Evolutionary conservation across 352 stramenopile species (phyloP), one percentile per base, ranked within the genome.

Genomic region (Globisporangium uncinulatum): DNA sequence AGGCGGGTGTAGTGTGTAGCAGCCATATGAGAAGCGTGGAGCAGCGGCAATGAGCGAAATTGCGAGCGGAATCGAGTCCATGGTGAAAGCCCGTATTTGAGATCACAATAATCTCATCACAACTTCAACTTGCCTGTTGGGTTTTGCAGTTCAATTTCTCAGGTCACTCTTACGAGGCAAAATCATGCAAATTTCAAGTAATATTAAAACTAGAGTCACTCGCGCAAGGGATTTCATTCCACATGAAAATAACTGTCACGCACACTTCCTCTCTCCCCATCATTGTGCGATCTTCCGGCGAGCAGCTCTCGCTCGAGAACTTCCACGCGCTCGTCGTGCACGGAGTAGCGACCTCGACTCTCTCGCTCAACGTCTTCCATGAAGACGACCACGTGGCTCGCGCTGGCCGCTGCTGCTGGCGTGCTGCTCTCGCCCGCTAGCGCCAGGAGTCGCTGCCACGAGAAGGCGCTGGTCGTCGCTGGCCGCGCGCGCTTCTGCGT

Each of bases 401-500:
- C 39, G 31, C 41, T 65, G 6, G 19, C 31, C 13, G 37, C 31
- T 31, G 43, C 29, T 36, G 39, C n/a, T 15, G 34, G 19, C 36
- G 36, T 36, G 13, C 15, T n/a, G 29, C 41, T n/a, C 14, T 15
- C 21, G 9, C 20, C 31, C 8, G 29, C 24, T 1, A 24, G 4
- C 17, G 44, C 24, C 34, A 36, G 31, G 41, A 39, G 59, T 36
- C 54, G 24, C 17, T 69, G 62, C 47, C 57, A 65, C 45, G 32
- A 51, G 21, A 56, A 62, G 17, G 56, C 63, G 41, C 32, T 66
- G 9, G 59, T 73, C 3, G 4, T 21, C 5, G 60, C 57, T 10
- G 70, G 70, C 31, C 41, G 57, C 37, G 70, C 70, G 29, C 64
- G 70, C 37, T 73, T 79, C 55, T 72, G 67, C 19, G 65, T 79